Conservation (phyloP, 371 early-diverging fungal species). For the Sporodiniella umbellata region DNA sequence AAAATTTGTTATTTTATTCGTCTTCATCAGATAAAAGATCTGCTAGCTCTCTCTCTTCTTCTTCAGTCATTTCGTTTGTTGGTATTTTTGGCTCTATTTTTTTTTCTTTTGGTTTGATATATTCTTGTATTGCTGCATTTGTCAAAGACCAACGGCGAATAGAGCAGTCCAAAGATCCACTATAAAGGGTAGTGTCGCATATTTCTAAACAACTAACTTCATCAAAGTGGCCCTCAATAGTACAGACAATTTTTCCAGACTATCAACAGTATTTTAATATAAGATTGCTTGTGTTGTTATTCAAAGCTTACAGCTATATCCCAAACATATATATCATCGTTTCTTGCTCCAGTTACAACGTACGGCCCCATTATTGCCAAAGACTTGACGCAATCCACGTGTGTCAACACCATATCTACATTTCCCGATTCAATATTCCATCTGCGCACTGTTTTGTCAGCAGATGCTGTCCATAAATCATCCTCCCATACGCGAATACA, state of each 20-base stretch:
- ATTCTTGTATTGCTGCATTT: constrained; percentile 25
- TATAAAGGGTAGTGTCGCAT: constrained; percentile 56
- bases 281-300: not conserved
- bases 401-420: constrained; percentile 64
- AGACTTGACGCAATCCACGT: constrained; percentile 80
- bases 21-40: constrained; percentile 63
- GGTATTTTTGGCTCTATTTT: constrained; percentile 17
- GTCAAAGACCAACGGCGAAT: constrained; percentile 71
- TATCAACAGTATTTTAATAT: constrained; percentile 17
- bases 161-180: constrained; percentile 77
- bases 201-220: constrained; percentile 67
- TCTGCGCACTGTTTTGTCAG: constrained; percentile 74
- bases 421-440: constrained; percentile 54
- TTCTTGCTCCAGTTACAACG: constrained; percentile 75
- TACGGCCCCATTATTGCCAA: constrained; percentile 60
- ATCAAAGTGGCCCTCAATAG: constrained; percentile 78
- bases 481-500: constrained; percentile 49
- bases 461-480: constrained; percentile 73
- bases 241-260: constrained; percentile 66
- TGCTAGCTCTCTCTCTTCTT: constrained; percentile 80
- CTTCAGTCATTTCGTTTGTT: constrained; percentile 58
- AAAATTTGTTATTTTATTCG: constrained; percentile 2
- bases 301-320: constrained; percentile 66
- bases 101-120: constrained; percentile 15
- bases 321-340: constrained; percentile 81